Evolutionary conservation across 805 yeast genomes (phyloP).

Genomic region (Lachancea thermotolerans): DNA sequence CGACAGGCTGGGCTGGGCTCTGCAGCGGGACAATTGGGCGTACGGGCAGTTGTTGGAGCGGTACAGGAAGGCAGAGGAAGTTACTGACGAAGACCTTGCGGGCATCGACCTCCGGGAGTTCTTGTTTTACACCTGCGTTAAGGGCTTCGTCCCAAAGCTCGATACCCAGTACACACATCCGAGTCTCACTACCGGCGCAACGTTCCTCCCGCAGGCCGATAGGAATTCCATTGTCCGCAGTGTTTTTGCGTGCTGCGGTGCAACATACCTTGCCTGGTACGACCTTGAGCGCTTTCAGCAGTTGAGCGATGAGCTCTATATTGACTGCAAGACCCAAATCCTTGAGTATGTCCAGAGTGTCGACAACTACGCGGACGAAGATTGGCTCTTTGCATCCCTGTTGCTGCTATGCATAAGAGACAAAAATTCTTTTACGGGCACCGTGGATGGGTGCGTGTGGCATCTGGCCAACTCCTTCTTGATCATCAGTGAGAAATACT

Average conservation of each 20-base stretch:
- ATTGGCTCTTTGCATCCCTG: slow-evolving; percentile 38
- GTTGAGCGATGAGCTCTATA: slow-evolving; percentile 21
- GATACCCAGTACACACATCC: slow-evolving; percentile 40
- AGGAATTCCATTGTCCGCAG: slow-evolving; percentile 27
- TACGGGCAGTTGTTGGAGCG: neutral
- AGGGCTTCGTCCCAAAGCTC: slow-evolving; percentile 36
- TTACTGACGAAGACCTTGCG: slow-evolving; percentile 2
- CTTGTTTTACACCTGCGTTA: slow-evolving; percentile 32
- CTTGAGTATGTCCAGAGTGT: slow-evolving; percentile 19
- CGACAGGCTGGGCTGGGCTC: slow-evolving; percentile 6
- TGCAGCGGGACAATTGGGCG: slow-evolving; percentile 2
- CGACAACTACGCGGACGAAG: slow-evolving; percentile 28
- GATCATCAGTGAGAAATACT: slow-evolving; percentile 29
- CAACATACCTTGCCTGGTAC: slow-evolving; percentile 33
- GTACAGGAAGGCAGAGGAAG: slow-evolving; percentile 2
- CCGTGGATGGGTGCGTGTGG: slow-evolving; percentile 24
- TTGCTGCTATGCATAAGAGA: slow-evolving; percentile 36
- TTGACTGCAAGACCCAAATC: slow-evolving; percentile 20
- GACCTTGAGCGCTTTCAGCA: slow-evolving; percentile 22
- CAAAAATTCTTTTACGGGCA: slow-evolving; percentile 27
- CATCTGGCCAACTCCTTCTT: slow-evolving; percentile 34
- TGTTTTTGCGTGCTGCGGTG: slow-evolving; percentile 38
- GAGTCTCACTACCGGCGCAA: slow-evolving; percentile 34
- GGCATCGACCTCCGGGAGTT: slow-evolving; percentile 10
- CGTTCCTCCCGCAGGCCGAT: slow-evolving; percentile 35